Evolutionary conservation across 108 stramenopile genomes (phyloP), one percentile per base, ranked within the genome.

Genomic region (Skeletonema marinoi): DNA sequence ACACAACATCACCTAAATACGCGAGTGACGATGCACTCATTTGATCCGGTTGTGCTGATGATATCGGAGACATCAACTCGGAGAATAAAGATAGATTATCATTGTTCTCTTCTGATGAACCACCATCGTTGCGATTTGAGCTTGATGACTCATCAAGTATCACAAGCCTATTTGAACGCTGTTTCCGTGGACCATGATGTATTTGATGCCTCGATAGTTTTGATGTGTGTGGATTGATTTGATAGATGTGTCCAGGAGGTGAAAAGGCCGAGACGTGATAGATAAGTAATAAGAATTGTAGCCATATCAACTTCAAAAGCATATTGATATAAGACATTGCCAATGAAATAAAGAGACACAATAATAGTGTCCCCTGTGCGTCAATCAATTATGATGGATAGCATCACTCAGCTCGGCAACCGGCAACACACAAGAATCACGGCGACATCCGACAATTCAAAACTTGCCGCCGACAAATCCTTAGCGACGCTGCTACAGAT

Each of bases 1-100:
- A 96, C 7, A 93, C 87, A 38, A 84, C 88, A 82, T 96, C 95
- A 14, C 95, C 95, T 62, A 96, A 77, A 74, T 93, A 96, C 8
- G 95, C 92, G 54, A 92, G 74, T 42, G 89, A 80, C 8, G 94
- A 92, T 41, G 91, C 87, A 78, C 88, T 85, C 88, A 95, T 89
- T 74, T 90, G 94, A 83, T 90, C 81, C 13, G 81, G 81, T 67
- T 82, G 61, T 8, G 65, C 81, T 17, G 75, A 63, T 38, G 51
- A 10, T 29, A 68, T 33, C n/a, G 81, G 81, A 54, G 81, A 72
- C 81, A 82, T 77, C 32, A 82, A 38, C 33, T 76, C 63, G n/a
- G 7, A n/a, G 19, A 64, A 32, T 63, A 21, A 33, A n/a, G 17
- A 25, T 9, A 56, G 54, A 56, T 56, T 5, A 29, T 5, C 54